These are phyloP conservation scores for Mimosa pudica DNA, from an alignment of 306 rosid genomes.

Conservation along the genomic window DNA sequence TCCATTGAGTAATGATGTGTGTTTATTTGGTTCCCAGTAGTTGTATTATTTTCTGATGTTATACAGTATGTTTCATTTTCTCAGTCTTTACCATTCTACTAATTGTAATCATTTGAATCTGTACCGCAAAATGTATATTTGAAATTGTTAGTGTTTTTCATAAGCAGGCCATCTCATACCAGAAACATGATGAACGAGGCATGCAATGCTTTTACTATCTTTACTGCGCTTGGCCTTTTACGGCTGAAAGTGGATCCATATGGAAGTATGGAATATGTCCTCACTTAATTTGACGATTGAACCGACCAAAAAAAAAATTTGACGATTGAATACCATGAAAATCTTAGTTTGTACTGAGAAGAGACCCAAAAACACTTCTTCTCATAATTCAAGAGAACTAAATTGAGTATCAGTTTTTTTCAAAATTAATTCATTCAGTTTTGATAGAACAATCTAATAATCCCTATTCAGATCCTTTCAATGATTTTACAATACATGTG, in stretches of 20 bases:
- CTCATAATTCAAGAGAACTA: not conserved
- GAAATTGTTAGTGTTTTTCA: not conserved
- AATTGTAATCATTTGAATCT: constrained; percentile 15
- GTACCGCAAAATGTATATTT: not conserved
- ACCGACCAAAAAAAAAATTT: too few species aligned
- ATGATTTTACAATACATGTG: constrained; percentile 23
- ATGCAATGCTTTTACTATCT: too few species aligned
- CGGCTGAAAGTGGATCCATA: too few species aligned
- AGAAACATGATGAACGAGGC: not conserved
- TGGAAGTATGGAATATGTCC: not conserved
- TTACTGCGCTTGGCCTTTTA: too few species aligned
- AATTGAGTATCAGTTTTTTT: not conserved
- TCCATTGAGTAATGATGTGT: constrained; percentile 39
- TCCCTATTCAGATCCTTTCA: constrained; percentile 15
- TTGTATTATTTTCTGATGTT: constrained; percentile 27
- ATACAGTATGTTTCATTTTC: constrained; percentile 44
- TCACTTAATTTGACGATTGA: not conserved
- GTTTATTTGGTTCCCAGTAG: constrained; percentile 37
- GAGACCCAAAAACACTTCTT: not conserved
- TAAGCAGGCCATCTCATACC: not conserved
- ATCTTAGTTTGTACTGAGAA: not conserved
- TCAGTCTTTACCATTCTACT: not conserved
- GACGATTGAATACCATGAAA: not conserved
- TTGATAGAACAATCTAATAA: constrained; percentile 1
- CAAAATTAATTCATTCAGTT: constrained; percentile 19